phyloP scores from a whole-genome alignment of 192 early-diverging fungal genomes.

The Oehlia diaphana region DNA sequence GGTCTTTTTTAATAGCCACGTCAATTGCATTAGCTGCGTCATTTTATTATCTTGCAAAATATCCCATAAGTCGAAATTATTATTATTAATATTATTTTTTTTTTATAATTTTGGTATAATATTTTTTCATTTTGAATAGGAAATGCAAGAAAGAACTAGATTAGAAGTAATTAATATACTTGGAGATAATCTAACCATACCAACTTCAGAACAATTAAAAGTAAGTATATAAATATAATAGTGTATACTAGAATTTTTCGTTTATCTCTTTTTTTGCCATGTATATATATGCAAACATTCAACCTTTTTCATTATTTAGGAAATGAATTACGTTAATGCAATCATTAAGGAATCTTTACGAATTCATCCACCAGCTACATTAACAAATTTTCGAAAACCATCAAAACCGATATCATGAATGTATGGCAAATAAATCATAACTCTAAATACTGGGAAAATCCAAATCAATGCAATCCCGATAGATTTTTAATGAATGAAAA shows the following conservation, averaged over 20 bases:
- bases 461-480: background rate
- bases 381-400: background rate
- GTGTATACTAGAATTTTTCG: too few species aligned
- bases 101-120: background rate
- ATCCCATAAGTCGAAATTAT: background rate
- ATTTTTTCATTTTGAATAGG: background rate
- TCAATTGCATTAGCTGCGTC: background rate
- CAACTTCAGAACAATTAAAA: background rate
- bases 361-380: background rate
- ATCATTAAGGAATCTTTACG: background rate
- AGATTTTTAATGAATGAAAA: background rate
- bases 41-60: background rate
- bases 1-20: background rate
- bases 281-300: too few species aligned
- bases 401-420: background rate
- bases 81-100: too few species aligned
- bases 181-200: background rate
- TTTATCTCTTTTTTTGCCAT: too few species aligned
- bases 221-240: background rate
- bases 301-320: background rate
- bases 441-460: background rate
- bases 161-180: background rate
- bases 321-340: background rate
- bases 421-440: background rate
- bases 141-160: constrained; percentile 1